Percentiles rank a stretch among this genome's conserved stretches.
phyloP scores from a whole-genome alignment of 1,284 basidiomycete species.

The Cutaneotrichosporon mucoides region DNA sequence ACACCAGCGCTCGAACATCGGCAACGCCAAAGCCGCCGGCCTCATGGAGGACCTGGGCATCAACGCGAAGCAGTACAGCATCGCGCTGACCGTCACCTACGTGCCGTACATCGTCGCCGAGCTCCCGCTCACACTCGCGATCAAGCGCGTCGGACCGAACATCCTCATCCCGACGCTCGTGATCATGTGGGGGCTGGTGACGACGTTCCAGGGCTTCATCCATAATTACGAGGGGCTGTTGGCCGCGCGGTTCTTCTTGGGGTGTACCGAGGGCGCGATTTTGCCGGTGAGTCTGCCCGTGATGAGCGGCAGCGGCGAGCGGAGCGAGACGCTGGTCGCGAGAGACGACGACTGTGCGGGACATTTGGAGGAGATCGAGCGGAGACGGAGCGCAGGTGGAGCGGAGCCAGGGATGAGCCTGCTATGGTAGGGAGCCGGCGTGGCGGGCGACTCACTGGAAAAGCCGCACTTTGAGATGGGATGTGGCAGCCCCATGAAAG shows the following conservation, averaged over 20 bases:
- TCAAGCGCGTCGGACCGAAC: slow-evolving; percentile 28
- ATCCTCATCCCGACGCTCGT: slow-evolving; percentile 56
- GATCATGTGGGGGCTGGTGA: slow-evolving; percentile 56
- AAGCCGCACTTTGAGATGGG: too few relatives aligned
- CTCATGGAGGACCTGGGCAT: slow-evolving; percentile 50
- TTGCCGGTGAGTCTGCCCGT: slow-evolving; percentile 53
- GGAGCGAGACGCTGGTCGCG: not conserved
- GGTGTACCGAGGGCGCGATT: slow-evolving; percentile 63
- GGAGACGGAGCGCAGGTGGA: too few relatives aligned
- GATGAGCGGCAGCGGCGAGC: too few relatives aligned
- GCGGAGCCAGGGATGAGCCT: too few relatives aligned
- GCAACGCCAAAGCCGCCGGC: slow-evolving; percentile 57
- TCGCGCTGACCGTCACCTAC: slow-evolving; percentile 31
- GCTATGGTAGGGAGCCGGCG: too few relatives aligned
- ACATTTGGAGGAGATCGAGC: too few relatives aligned
- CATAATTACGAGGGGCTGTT: slow-evolving; percentile 59
- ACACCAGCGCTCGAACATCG: slow-evolving; percentile 50
- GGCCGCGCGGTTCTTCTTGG: slow-evolving; percentile 62
- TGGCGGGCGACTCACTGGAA: too few relatives aligned
- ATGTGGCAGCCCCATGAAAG: too few relatives aligned
- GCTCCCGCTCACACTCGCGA: slow-evolving; percentile 26
- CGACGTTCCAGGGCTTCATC: slow-evolving; percentile 58
- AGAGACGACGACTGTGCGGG: too few relatives aligned
- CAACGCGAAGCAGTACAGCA: slow-evolving; percentile 27
- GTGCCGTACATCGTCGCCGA: slow-evolving; percentile 32